Base-by-base conservation (phyloP, 257 asterid species). In the Catharanthus roseus region DNA sequence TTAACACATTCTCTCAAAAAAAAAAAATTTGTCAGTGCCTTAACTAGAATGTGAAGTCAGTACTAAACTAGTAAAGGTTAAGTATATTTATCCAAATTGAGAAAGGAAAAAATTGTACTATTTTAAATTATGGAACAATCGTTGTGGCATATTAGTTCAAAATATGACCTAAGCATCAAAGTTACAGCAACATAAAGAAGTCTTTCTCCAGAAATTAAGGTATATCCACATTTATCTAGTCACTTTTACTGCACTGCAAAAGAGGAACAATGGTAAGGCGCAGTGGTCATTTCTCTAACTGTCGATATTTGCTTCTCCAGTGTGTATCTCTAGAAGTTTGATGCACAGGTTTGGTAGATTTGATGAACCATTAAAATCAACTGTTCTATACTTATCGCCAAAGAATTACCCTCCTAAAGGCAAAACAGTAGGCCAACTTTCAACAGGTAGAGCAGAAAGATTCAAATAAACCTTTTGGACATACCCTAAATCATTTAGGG, bases 401-500 rank as follows among this genome's bases (percentile, higher is more conserved):
- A 26, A 13, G 2, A 31, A 28, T 16, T 49, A 16, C 8, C 24
- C 39, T 15, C 16, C 3, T 16, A 10, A 56, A 31, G 26, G 47
- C 16, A 62, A 9, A 34, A 34, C n/a, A 18, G 29, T 19, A 34
- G 26, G 2, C 11, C 4, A 23, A 1, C 21, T 23, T 44, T 13
- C 18, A 39, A 24, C 18, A 38, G 44, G 53, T 38, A 31, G 58
- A 38, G 33, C 15, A 21, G 44, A 62, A 62, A 62, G 67, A 2
- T 58, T 34, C 3, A 4, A 7, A 36, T 39, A 73, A 54, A 75
- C n/a, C 29, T 69, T 71, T 56, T 34, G 72, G 73, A 79, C 96
- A 71, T 80, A 93, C 99, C 99, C 99, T 78, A 95, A 80, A 76
- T 89, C 97, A 72, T 89, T 76, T 75, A 93, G 85, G 74, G 96